Conservation (phyloP, 2,329 filamentous ascomycete genomes). For the Apiospora hydei region DNA sequence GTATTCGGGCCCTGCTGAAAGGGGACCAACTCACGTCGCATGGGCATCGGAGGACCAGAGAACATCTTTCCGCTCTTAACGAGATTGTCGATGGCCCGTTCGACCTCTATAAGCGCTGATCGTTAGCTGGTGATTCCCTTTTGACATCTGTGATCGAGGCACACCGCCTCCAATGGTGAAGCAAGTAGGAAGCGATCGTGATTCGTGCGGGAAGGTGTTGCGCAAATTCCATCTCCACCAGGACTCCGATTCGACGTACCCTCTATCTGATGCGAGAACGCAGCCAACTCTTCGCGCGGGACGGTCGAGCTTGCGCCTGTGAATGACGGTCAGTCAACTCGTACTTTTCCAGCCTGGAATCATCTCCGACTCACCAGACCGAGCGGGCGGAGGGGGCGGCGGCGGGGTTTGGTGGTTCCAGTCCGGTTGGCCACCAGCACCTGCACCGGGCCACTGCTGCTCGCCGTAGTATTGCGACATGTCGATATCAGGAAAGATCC, state of each 20-base stretch:
- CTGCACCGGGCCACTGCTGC: slow-evolving; percentile 43
- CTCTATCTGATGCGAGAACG: slow-evolving; percentile 89
- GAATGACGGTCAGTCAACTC: not conserved
- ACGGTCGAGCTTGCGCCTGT: slow-evolving; percentile 78
- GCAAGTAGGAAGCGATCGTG: not conserved
- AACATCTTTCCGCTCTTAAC: slow-evolving; percentile 97
- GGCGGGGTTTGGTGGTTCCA: slow-evolving; percentile 79
- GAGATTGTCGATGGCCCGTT: slow-evolving; percentile 93
- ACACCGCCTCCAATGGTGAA: not conserved
- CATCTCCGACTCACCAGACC: slow-evolving; percentile 64
- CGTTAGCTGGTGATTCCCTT: slow-evolving; percentile 36
- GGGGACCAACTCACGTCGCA: slow-evolving; percentile 82
- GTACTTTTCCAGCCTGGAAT: not conserved
- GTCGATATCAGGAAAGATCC: slow-evolving; percentile 13
- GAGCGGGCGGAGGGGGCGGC: slow-evolving; percentile 67
- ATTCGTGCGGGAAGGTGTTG: slow-evolving; percentile 13
- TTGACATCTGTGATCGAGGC: not conserved
- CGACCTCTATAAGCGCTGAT: slow-evolving; percentile 74
- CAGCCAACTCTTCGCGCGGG: slow-evolving; percentile 75
- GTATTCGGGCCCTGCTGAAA: slow-evolving; percentile 41
- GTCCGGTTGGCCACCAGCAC: slow-evolving; percentile 63
- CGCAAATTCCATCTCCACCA: slow-evolving; percentile 5
- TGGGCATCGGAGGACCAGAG: slow-evolving; percentile 55
- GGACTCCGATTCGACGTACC: slow-evolving; percentile 64
- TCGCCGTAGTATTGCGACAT: slow-evolving; percentile 47